phyloP scores from a whole-genome alignment of 345 rosid genomes.

The Salix caprea region DNA sequence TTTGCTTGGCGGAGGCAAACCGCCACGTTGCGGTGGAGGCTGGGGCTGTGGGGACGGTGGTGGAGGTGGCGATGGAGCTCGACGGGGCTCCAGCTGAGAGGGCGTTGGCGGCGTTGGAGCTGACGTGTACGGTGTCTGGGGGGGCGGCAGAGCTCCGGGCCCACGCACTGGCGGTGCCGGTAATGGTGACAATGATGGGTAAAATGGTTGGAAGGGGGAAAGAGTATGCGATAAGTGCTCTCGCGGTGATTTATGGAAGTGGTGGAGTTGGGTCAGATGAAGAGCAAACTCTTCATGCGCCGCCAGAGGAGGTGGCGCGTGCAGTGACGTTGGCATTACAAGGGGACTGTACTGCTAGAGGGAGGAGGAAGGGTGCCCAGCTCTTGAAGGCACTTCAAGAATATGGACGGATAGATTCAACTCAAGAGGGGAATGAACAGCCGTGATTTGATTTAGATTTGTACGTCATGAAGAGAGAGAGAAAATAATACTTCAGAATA shows the following conservation, averaged over 20 bases:
- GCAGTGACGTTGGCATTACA: constrained; percentile 75
- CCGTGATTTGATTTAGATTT: constrained; percentile 17
- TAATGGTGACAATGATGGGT: constrained; percentile 90
- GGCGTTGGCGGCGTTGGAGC: constrained; percentile 78
- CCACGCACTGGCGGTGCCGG: constrained; percentile 84
- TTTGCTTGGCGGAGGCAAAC: constrained; percentile 70
- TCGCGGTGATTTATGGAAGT: constrained; percentile 52
- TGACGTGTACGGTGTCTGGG: constrained; percentile 64
- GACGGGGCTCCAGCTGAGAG: constrained; percentile 70
- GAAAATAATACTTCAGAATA: neutral
- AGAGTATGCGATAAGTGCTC: constrained; percentile 78
- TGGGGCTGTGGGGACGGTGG: constrained; percentile 66
- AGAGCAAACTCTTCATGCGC: constrained; percentile 40
- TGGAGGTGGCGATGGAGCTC: constrained; percentile 61
- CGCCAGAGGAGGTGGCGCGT: constrained; percentile 81
- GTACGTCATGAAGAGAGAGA: neutral
- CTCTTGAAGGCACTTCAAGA: constrained; percentile 65
- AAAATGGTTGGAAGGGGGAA: constrained; percentile 69
- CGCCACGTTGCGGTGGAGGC: constrained; percentile 80
- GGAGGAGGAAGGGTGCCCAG: constrained; percentile 77
- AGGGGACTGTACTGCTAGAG: constrained; percentile 72
- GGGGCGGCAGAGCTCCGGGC: constrained; percentile 75
- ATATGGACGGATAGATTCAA: constrained; percentile 51
- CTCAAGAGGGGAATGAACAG: constrained; percentile 38
- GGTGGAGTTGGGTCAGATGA: constrained; percentile 15